A percentile compares a stretch with the other conserved stretches of the same genome.
Conservation (phyloP, 2,329 filamentous ascomycete genomes). For the Cercospora brassicicola region DNA sequence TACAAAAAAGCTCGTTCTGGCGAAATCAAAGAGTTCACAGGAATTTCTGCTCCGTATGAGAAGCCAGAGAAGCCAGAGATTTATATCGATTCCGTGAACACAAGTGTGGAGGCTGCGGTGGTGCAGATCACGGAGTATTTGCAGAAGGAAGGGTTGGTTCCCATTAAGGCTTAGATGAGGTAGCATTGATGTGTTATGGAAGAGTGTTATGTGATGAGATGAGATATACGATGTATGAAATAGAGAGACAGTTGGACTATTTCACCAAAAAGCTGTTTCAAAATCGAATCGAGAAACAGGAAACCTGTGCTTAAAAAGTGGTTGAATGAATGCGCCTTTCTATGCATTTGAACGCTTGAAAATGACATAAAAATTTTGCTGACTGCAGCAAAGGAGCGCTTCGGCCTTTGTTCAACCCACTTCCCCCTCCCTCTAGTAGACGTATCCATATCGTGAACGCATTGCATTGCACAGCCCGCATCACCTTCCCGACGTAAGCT, state of each 20-base stretch:
- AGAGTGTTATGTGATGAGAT: background rate
- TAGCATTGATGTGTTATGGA: background rate
- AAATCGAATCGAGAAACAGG: background rate
- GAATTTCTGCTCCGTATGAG: constrained; percentile 93
- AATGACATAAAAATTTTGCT: background rate
- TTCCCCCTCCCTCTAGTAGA: background rate
- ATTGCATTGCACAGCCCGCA: background rate
- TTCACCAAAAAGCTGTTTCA: background rate
- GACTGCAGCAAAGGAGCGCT: constrained; percentile 3
- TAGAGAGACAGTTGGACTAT: background rate
- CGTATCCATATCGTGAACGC: background rate
- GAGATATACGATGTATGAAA: background rate
- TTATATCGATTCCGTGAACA: constrained; percentile 77
- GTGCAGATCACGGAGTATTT: constrained; percentile 79
- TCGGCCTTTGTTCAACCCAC: background rate
- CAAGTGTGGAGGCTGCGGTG: constrained; percentile 85
- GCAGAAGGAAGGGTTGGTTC: constrained; percentile 59
- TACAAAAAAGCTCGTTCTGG: constrained; percentile 96
- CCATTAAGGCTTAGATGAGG: background rate
- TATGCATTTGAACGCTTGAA: constrained; percentile 1
- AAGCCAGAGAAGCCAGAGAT: constrained; percentile 83
- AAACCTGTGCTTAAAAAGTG: too few relatives aligned
- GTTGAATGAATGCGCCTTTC: background rate
- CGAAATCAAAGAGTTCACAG: constrained; percentile 96
- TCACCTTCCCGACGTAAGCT: background rate